These are phyloP conservation scores for Dorcoceras hygrometricum DNA, from an alignment of 257 asterid species.

Conservation along the genomic window DNA sequence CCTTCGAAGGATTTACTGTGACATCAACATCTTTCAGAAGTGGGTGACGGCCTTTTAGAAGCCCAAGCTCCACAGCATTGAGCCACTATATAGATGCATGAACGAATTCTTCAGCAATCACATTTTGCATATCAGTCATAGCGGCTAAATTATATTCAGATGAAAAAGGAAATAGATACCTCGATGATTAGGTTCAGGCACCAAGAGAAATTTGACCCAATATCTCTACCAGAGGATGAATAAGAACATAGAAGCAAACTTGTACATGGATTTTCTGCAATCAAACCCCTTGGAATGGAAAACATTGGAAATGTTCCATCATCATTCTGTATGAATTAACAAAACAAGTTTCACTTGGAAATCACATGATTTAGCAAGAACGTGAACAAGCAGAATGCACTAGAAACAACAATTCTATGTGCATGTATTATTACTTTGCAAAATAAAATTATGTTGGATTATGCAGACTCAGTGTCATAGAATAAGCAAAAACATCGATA, in stretches of 20 bases:
- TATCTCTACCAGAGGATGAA: constrained; percentile 40
- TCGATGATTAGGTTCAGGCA: constrained; percentile 73
- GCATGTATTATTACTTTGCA: too few species aligned
- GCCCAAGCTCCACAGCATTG: constrained; percentile 91
- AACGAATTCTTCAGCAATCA: constrained; percentile 3
- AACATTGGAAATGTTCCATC: constrained; percentile 67
- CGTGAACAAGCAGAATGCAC: constrained; percentile 11
- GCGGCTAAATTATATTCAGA: constrained; percentile 14
- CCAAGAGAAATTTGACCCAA: constrained; percentile 50
- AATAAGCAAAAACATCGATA: not conserved
- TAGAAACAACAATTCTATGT: not conserved
- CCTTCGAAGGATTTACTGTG: constrained; percentile 65
- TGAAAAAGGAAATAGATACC: constrained; percentile 42
- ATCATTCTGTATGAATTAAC: constrained; percentile 57
- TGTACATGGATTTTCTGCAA: constrained; percentile 85
- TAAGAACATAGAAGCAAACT: constrained; percentile 81
- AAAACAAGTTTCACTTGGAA: constrained; percentile 33
- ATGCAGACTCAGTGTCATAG: not conserved
- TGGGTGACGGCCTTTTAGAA: constrained; percentile 96
- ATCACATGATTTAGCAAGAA: not conserved
- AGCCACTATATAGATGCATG: constrained; percentile 70
- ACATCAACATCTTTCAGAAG: constrained; percentile 83
- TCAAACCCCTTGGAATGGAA: constrained; percentile 77
- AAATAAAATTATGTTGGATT: too few species aligned
- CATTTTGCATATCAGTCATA: constrained; percentile 9